Percentiles rank a stretch among this genome's conserved stretches.
phyloP scores from a whole-genome alignment of 805 yeast species.

The Candida coquimbonensis region DNA sequence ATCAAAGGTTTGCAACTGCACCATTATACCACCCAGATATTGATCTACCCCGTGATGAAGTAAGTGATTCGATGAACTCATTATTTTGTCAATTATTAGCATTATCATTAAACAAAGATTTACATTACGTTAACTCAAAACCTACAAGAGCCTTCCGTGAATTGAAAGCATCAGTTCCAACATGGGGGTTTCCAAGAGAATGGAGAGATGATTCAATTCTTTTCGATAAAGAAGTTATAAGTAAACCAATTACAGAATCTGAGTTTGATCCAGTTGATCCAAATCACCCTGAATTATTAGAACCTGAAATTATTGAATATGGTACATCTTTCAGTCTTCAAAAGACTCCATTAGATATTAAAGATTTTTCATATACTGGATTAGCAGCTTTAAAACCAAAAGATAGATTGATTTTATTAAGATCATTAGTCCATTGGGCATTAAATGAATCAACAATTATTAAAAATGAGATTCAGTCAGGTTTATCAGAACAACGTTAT shows the following conservation, averaged over 20 bases:
- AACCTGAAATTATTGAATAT: constrained; percentile 5
- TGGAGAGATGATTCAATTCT: constrained; percentile 23
- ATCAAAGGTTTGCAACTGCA: constrained; percentile 1
- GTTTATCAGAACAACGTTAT: background rate
- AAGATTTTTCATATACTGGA: constrained; percentile 14
- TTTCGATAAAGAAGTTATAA: constrained; percentile 3
- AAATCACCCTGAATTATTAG: constrained; percentile 14
- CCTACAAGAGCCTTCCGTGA: constrained; percentile 14
- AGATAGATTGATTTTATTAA: constrained; percentile 19
- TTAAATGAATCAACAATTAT: constrained; percentile 13
- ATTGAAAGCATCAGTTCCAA: constrained; percentile 9
- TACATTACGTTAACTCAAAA: constrained; percentile 4
- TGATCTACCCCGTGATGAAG: constrained; percentile 1
- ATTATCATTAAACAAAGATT: constrained; percentile 15
- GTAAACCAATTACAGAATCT: background rate
- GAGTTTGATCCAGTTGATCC: constrained; percentile 18
- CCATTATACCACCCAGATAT: background rate
- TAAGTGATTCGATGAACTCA: constrained; percentile 13
- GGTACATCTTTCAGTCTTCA: constrained; percentile 12
- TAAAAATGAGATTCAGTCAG: constrained; percentile 7
- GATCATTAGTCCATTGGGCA: constrained; percentile 20
- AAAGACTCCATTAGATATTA: constrained; percentile 17
- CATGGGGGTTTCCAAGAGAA: constrained; percentile 21
- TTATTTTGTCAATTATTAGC: constrained; percentile 13
- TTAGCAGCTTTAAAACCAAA: constrained; percentile 14